These are phyloP conservation scores for Aspergillus pseudotamarii DNA, from an alignment of 2,329 filamentous ascomycete genomes.

Conservation along the genomic window DNA sequence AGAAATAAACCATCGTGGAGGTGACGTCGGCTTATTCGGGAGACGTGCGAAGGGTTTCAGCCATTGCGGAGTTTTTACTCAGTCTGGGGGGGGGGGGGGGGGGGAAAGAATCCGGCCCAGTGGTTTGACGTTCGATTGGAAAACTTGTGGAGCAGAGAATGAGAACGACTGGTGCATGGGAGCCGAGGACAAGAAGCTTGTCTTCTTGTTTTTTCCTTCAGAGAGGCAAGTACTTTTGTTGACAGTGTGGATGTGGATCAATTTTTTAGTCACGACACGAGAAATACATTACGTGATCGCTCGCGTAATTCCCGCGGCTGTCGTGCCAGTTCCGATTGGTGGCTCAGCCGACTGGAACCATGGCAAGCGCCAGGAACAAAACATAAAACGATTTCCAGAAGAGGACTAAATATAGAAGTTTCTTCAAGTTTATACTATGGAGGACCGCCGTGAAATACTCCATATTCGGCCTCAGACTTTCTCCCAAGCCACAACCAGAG, in stretches of 20 bases:
- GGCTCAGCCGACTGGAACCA: too few relatives aligned
- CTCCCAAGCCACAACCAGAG: too few relatives aligned
- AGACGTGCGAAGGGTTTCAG: not conserved
- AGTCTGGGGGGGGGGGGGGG: not conserved
- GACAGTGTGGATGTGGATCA: not conserved
- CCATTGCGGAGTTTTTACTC: not conserved
- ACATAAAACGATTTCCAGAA: too few relatives aligned
- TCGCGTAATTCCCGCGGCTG: too few relatives aligned
- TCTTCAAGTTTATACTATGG: too few relatives aligned
- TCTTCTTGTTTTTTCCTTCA: not conserved
- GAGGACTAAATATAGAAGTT: too few relatives aligned
- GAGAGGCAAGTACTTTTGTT: not conserved
- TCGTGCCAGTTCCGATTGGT: too few relatives aligned
- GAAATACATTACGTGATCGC: too few relatives aligned
- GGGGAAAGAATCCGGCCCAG: not conserved
- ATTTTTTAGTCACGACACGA: too few relatives aligned
- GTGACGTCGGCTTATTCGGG: slow-evolving; percentile 1
- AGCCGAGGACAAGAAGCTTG: not conserved
- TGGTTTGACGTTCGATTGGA: not conserved
- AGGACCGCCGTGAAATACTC: too few relatives aligned
- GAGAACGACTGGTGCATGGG: not conserved
- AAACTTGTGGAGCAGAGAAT: not conserved
- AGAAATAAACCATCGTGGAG: not conserved
- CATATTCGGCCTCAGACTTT: too few relatives aligned
- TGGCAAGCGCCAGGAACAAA: too few relatives aligned